Percentiles rank a stretch among this genome's conserved stretches.
Conservation (phyloP, 108 stramenopile genomes). For the Skeletonema tropicum region DNA sequence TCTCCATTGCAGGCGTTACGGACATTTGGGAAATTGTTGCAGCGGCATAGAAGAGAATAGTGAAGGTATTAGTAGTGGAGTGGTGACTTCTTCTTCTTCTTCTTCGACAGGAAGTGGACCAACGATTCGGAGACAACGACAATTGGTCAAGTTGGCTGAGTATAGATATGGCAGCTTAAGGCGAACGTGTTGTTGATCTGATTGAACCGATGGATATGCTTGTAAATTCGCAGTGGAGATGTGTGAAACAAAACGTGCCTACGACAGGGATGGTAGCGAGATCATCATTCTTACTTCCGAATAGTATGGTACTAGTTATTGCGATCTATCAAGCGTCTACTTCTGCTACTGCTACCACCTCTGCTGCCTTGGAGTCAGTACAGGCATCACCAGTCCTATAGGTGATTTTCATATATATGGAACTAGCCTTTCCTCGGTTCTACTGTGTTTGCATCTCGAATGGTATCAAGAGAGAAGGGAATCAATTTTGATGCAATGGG, state of each 20-base stretch:
- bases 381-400: conserved; percentile 29
- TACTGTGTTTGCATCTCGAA: conserved; percentile 62
- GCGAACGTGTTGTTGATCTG: conserved; percentile 81
- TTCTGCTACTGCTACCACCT: conserved; percentile 17
- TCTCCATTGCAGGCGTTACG: conserved; percentile 84
- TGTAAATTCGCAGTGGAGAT: too few species aligned
- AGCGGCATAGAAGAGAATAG: conserved; percentile 56
- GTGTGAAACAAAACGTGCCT: not conserved
- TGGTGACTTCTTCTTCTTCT: conserved; percentile 14
- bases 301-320: not conserved
- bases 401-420: conserved; percentile 67
- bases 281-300: conserved; percentile 1
- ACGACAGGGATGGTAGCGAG: conserved; percentile 8
- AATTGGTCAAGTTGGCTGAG: conserved; percentile 65
- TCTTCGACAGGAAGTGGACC: conserved; percentile 6
- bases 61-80: conserved; percentile 4
- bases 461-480: conserved; percentile 66
- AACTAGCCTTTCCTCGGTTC: conserved; percentile 80
- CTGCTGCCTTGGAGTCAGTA: conserved; percentile 12
- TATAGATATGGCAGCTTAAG: conserved; percentile 79
- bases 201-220: conserved; percentile 76
- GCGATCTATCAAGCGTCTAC: conserved; percentile 7
- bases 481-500: conserved; percentile 67
- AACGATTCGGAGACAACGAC: conserved; percentile 41
- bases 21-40: conserved; percentile 83